Conservation (phyloP, 257 asterid genomes). For the Nicotiana otophora region DNA sequence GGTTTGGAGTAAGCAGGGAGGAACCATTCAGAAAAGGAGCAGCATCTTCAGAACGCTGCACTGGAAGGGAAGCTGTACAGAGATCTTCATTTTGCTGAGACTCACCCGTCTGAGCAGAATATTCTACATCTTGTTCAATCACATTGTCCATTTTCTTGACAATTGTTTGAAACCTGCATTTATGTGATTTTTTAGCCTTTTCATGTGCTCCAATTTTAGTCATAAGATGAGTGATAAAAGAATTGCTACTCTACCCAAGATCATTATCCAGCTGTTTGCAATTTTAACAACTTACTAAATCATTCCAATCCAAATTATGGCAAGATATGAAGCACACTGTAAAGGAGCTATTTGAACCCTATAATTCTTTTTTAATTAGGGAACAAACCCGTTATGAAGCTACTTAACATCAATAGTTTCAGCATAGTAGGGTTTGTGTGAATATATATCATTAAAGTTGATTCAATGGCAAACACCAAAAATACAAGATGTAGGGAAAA, state of each 20-base stretch:
- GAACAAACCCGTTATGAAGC: not conserved
- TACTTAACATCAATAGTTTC: not conserved
- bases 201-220: not conserved
- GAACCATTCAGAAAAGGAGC: slow-evolving; percentile 15
- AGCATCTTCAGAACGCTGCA: slow-evolving; percentile 17
- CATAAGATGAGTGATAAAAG: not conserved
- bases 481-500: not conserved
- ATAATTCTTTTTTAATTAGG: not conserved
- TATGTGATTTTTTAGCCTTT: not conserved
- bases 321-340: not conserved
- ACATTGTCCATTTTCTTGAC: slow-evolving; percentile 41
- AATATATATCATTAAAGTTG: not conserved
- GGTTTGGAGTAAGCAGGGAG: slow-evolving; percentile 42
- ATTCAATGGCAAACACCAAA: not conserved
- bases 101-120: slow-evolving; percentile 16
- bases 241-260: not conserved
- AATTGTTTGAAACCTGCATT: slow-evolving; percentile 50
- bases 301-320: not conserved
- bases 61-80: not conserved
- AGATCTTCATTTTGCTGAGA: not conserved
- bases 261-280: not conserved
- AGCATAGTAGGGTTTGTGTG: too few relatives aligned
- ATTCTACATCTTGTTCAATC: slow-evolving; percentile 28
- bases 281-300: not conserved
- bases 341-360: not conserved